These are phyloP conservation scores for Cnidoscolus chayamansa DNA, from an alignment of 441 rosid species.

Conservation along the genomic window DNA sequence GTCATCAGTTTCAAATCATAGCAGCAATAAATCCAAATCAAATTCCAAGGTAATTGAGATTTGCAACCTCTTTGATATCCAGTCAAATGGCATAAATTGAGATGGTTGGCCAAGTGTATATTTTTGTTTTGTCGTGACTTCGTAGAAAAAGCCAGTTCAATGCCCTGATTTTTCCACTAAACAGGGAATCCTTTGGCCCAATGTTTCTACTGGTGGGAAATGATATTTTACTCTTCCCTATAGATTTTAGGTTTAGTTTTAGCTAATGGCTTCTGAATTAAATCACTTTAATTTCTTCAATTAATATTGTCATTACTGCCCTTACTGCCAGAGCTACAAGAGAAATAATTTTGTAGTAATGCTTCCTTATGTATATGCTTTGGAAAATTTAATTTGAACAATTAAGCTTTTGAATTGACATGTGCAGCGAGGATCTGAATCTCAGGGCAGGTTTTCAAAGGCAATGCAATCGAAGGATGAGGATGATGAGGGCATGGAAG, in stretches of 20 bases:
- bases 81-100: neutral
- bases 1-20: constrained; percentile 45
- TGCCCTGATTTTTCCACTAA: neutral
- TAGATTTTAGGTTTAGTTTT: neutral
- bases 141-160: neutral
- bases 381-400: neutral
- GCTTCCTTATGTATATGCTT: neutral
- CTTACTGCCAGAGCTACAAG: neutral
- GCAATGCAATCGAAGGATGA: constrained; percentile 39
- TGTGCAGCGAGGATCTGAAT: constrained; percentile 47
- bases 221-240: neutral
- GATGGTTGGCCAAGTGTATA: neutral
- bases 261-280: neutral
- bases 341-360: neutral
- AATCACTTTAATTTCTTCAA: neutral
- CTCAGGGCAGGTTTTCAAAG: constrained; percentile 48
- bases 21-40: constrained; percentile 56
- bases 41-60: constrained; percentile 40
- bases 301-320: neutral
- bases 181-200: neutral
- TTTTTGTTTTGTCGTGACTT: neutral
- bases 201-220: neutral
- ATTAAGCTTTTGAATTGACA: neutral
- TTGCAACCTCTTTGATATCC: neutral
- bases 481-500: constrained; percentile 55